phyloP scores from a whole-genome alignment of 2,329 filamentous ascomycete genomes.

The Xylaria sp. region DNA sequence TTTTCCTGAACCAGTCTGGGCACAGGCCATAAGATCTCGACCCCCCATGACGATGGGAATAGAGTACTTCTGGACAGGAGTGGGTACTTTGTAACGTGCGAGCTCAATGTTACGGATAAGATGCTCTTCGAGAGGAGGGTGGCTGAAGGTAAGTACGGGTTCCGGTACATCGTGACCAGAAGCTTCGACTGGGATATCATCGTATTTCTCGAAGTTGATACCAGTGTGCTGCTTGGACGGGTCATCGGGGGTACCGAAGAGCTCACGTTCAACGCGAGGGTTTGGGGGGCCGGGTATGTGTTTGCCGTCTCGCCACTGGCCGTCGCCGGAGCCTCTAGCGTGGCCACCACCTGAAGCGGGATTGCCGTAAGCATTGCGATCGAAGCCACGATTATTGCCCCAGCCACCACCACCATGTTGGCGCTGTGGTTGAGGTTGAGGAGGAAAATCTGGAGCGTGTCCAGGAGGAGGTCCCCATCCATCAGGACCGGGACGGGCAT shows the following conservation, averaged over 20 bases:
- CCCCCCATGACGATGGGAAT: slow-evolving; percentile 99
- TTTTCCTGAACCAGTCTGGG: slow-evolving; percentile 99
- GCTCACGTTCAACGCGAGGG: slow-evolving; percentile 90
- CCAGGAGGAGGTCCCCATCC: slow-evolving; percentile 48
- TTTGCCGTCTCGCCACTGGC: slow-evolving; percentile 96
- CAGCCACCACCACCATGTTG: slow-evolving; percentile 46
- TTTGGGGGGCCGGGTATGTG: slow-evolving; percentile 92
- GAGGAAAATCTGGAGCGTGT: slow-evolving; percentile 47
- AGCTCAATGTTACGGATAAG: slow-evolving; percentile 92
- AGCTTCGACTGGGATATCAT: slow-evolving; percentile 98
- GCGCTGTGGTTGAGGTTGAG: slow-evolving; percentile 40
- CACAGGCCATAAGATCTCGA: slow-evolving; percentile 98
- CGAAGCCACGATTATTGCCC: slow-evolving; percentile 59
- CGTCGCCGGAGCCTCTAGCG: slow-evolving; percentile 88
- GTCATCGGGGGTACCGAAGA: slow-evolving; percentile 92
- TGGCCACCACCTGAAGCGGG: slow-evolving; percentile 54
- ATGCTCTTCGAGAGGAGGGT: slow-evolving; percentile 95
- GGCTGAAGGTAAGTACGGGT: slow-evolving; percentile 88
- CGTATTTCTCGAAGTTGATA: slow-evolving; percentile 99
- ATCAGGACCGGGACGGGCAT: slow-evolving; percentile 52
- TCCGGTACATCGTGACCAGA: slow-evolving; percentile 94
- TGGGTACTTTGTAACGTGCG: slow-evolving; percentile 93
- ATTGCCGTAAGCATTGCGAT: slow-evolving; percentile 72
- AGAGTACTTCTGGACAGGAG: slow-evolving; percentile 98
- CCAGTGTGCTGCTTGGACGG: slow-evolving; percentile 95